Conservation (phyloP, 2,329 filamentous ascomycete genomes). For the Hypoxylon sp. region DNA sequence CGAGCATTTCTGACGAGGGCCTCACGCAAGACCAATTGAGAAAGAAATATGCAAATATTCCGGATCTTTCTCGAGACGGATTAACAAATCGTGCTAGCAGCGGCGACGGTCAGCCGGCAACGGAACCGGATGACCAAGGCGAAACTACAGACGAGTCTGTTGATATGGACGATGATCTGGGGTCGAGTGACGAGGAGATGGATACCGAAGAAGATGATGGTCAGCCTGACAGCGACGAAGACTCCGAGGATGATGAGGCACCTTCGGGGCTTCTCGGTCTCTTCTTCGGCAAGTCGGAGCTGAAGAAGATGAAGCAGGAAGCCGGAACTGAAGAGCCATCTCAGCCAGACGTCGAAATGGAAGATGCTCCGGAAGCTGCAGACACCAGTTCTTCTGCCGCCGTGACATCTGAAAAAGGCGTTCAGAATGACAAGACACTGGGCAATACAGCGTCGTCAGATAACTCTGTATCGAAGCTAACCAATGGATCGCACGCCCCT, state of each 20-base stretch:
- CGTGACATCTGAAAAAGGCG: background rate
- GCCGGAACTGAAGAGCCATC: conserved; percentile 40
- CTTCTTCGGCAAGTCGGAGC: conserved; percentile 66
- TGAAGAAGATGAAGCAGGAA: conserved; percentile 60
- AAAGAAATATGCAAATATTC: conserved; percentile 73
- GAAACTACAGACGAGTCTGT: conserved; percentile 71
- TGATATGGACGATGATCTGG: conserved; percentile 73
- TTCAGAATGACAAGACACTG: background rate
- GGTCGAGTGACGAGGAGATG: conserved; percentile 60
- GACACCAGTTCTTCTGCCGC: background rate
- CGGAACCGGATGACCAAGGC: conserved; percentile 45
- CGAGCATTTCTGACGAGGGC: conserved; percentile 65
- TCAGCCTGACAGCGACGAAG: conserved; percentile 53
- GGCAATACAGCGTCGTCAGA: background rate
- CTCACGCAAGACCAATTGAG: conserved; percentile 74
- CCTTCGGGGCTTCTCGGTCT: conserved; percentile 61
- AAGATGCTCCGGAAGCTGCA: conserved; percentile 36
- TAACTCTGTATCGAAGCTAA: background rate
- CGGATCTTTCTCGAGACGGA: conserved; percentile 51
- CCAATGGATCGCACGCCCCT: background rate
- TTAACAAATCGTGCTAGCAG: conserved; percentile 22
- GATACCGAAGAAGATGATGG: conserved; percentile 54
- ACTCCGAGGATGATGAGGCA: conserved; percentile 54
- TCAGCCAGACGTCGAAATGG: conserved; percentile 47
- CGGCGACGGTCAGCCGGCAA: conserved; percentile 30